Percentiles rank a stretch among this genome's conserved stretches.
phyloP scores from a whole-genome alignment of 768 basidiomycete genomes.

The Russula olivacea region DNA sequence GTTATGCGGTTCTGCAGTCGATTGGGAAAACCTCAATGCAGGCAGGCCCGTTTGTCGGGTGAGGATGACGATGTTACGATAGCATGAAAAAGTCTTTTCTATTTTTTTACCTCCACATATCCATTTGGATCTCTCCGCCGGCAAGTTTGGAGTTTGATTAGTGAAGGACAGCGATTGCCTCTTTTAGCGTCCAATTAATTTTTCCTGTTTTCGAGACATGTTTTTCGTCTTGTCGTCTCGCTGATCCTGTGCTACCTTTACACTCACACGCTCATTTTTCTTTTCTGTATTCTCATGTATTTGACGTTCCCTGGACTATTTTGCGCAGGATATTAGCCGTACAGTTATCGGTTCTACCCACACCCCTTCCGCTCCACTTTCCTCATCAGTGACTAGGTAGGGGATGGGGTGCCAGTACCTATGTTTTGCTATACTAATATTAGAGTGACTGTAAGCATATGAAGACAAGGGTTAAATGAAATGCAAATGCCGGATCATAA shows the following conservation, averaged over 20 bases:
- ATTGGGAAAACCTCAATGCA: constrained; percentile 36
- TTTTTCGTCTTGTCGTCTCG: no score
- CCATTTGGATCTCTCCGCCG: no score
- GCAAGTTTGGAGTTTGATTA: no score
- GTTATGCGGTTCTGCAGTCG: constrained; percentile 48
- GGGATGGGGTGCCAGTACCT: background rate
- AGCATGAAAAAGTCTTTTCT: no score
- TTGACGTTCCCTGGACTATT: background rate
- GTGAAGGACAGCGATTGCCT: background rate
- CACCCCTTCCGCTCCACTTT: background rate
- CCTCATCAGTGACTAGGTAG: background rate
- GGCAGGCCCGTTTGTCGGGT: constrained; percentile 31
- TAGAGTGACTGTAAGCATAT: no score
- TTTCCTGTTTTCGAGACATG: no score
- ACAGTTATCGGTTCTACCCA: background rate
- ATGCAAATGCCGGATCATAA: no score
- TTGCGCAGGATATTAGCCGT: background rate
- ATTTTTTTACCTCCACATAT: no score
- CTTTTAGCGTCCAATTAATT: no score
- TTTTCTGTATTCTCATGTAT: background rate
- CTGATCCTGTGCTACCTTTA: background rate
- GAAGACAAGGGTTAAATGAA: no score
- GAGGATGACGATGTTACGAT: constrained; percentile 10
- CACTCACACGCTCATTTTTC: background rate
- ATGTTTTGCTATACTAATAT: background rate